Base-by-base conservation (phyloP, 768 basidiomycete genomes). In the Pulveroboletus ravenelii region DNA sequence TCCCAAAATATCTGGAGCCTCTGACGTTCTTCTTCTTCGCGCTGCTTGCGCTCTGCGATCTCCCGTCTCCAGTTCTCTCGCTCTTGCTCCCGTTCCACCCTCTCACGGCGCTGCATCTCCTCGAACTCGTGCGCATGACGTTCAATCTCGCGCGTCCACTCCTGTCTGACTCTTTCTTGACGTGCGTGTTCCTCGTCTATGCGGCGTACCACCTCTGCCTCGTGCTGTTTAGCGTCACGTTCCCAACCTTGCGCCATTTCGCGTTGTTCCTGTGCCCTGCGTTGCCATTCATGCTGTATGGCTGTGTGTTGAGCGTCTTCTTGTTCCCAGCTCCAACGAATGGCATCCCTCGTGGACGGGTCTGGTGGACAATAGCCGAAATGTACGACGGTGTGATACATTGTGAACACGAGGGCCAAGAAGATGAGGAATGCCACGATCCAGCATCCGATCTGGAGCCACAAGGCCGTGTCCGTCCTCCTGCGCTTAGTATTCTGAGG, bases 1-100 rank as follows among this genome's bases (percentile, higher is more conserved):
- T 37, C 59, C 63, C 61, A 66, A 32, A 31, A 61, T 48, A 71
- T 60, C 14, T 55, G 44, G 10, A 56, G 56, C 7, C 31, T 59
- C 17, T 58, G 54, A 1, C 66, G 62, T 17, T 64, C 65, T 13
- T 64, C 54, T 18, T 10, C 36, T 18, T 37, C 17, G 35, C 35
- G 54, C 29, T 20, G 39, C 6, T 47, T 53, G 2, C 57, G 51
- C 37, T 59, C 62, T 29, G 60, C 50, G 0, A 52, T n/a, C 15
- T 64, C 61, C 4, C n/a, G 36, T 9, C 10, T 10, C 64, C 64
- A 58, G 10, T 5, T 42, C 36, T 43, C 38, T 10, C 50, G 48
- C 7, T 60, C 50, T 0, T 5, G 15, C 20, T 50, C 41, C 35
- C 46, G 2, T 6, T 52, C 36, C 35, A 8, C 8, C 10, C 25